Base-by-base conservation (phyloP, 2,329 filamentous ascomycete genomes). In the Cryphonectria nitschkei region DNA sequence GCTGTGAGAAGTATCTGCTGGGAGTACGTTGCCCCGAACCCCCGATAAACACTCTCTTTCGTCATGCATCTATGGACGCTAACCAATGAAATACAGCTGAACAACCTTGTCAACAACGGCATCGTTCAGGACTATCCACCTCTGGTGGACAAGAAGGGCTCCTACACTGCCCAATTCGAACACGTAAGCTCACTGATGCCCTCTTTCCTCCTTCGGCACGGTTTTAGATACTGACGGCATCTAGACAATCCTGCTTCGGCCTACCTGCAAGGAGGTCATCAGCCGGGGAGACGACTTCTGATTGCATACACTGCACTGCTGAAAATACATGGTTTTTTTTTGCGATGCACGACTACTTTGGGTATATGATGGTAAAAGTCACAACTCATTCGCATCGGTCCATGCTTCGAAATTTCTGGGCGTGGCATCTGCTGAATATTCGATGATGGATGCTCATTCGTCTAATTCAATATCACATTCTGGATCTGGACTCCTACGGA, bases 101-200 rank as follows among this genome's bases (percentile, higher is more conserved):
- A 97, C 82, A 95, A 91, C 78, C 86, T 98, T 58, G 94, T 98
- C 63, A 86, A 89, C 58, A 89, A 86, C 70, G 94, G 94, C 71
- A 92, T 98, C 76, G 93, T 98, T 60, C 93, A 98, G 82, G 90
- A 93, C 60, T 98, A 98, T 79, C 94, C 94, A 54, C 95, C 95
- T 41, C 85, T 98, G 76, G 91, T 92, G 76, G 95, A 98, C 83
- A 90, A 95, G 82, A 97, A 97, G 87, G 95, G 95, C 71, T 97
- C 93, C 37, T 97, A 97, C 81, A 97, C 94, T 37, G 95, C 95
- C 74, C 95, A 98, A 80, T 97, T 90, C 79, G 95, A 98, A 85
- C 95, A 98, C 84, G 94, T 97, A 83, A 87, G 92, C 88, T 9
- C n/a, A 7, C 34, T 13, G 8, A 0, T 19, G 3, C 6, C 7